These are phyloP conservation scores for Mycena latifolia DNA, from an alignment of 768 basidiomycete species.

Conservation along the genomic window DNA sequence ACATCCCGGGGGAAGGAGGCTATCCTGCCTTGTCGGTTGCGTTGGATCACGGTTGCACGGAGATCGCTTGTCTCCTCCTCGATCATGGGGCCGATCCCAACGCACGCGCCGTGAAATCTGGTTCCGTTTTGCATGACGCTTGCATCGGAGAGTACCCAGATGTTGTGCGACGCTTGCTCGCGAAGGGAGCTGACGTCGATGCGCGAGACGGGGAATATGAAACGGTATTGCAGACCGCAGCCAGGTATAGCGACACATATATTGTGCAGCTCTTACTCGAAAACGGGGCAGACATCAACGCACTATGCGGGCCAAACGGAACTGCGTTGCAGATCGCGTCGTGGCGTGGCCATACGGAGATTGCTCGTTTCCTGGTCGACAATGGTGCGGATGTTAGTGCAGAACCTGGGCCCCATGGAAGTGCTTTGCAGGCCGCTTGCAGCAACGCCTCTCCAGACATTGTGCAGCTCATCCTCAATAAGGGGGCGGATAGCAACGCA, in stretches of 20 bases:
- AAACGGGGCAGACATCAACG: background rate
- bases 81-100: too few relatives aligned
- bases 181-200: background rate
- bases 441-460: too few relatives aligned
- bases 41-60: background rate
- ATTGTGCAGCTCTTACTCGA: background rate
- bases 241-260: background rate
- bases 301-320: background rate
- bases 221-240: background rate
- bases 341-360: background rate
- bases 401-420: too few relatives aligned
- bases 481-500: too few relatives aligned
- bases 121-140: too few relatives aligned
- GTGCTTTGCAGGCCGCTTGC: too few relatives aligned
- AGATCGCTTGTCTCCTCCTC: background rate
- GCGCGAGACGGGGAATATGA: background rate
- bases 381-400: slow-evolving; percentile 6
- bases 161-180: too few relatives aligned
- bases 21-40: background rate
- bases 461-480: too few relatives aligned
- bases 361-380: slow-evolving; percentile 1
- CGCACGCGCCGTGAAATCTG: too few relatives aligned
- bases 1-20: background rate
- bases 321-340: slow-evolving; percentile 12
- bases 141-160: too few relatives aligned